A percentile compares a stretch with the other conserved stretches of the same genome.
Conservation (phyloP, 2,329 filamentous ascomycete species). For the Cladophialophora psammophila region DNA sequence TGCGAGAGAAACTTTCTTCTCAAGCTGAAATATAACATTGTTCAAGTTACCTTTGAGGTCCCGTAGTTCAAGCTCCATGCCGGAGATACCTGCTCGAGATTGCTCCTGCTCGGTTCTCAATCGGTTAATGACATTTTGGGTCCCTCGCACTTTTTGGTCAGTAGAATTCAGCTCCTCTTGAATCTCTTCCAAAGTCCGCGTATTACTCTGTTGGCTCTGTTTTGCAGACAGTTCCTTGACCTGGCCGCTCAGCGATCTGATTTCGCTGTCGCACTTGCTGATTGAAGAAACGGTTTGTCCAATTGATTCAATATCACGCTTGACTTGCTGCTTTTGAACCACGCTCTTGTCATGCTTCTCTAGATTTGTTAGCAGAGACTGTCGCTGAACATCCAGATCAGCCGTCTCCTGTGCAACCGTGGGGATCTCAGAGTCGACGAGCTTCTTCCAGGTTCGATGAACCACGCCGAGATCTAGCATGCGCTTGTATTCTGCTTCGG, state of each 20-base stretch:
- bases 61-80: slow-evolving; percentile 77
- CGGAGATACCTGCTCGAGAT: slow-evolving; percentile 70
- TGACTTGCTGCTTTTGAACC: slow-evolving; percentile 67
- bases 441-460: slow-evolving; percentile 76
- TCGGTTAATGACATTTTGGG: slow-evolving; percentile 70
- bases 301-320: slow-evolving; percentile 77
- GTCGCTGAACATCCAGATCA: slow-evolving; percentile 67
- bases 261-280: slow-evolving; percentile 73
- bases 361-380: slow-evolving; percentile 65
- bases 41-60: slow-evolving; percentile 77
- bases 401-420: slow-evolving; percentile 69
- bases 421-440: slow-evolving; percentile 74
- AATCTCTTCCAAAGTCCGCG: slow-evolving; percentile 81
- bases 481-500: slow-evolving; percentile 68
- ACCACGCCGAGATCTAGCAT: slow-evolving; percentile 69
- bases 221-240: slow-evolving; percentile 78
- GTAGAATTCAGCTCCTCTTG: slow-evolving; percentile 75
- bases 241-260: slow-evolving; percentile 73
- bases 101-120: slow-evolving; percentile 75
- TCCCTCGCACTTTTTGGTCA: slow-evolving; percentile 70
- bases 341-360: slow-evolving; percentile 74
- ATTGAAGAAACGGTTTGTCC: slow-evolving; percentile 80
- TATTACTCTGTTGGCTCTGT: slow-evolving; percentile 70
- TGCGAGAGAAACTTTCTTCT: slow-evolving; percentile 77
- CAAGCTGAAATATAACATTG: slow-evolving; percentile 74